Evolutionary conservation across 108 stramenopile species (phyloP).

Genomic region (Conticribra guillardii): DNA sequence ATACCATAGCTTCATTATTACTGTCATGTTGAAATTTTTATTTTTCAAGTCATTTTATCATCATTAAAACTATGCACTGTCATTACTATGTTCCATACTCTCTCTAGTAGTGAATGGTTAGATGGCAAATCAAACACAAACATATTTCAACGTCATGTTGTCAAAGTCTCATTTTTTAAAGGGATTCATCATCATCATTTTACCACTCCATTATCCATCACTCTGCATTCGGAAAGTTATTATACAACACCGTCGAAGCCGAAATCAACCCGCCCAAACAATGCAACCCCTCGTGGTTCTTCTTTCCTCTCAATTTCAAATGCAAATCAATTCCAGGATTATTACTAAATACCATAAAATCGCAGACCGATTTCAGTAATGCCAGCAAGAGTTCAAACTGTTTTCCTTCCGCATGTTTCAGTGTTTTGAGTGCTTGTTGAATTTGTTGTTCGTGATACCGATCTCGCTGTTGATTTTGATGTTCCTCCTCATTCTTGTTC

Average conservation of each 20-base stretch:
- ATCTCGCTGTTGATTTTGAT: too few relatives aligned
- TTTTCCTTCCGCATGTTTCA: conserved; percentile 50
- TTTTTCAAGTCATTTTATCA: too few relatives aligned
- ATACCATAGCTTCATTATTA: too few relatives aligned
- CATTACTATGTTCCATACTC: too few relatives aligned
- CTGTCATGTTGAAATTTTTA: too few relatives aligned
- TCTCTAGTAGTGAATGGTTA: too few relatives aligned
- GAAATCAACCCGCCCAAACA: conserved; percentile 77
- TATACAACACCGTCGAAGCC: conserved; percentile 79
- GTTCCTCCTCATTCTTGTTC: conserved; percentile 19
- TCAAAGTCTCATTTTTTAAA: too few relatives aligned
- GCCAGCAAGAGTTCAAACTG: conserved; percentile 68
- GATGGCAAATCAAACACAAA: too few relatives aligned
- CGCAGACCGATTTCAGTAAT: conserved; percentile 73
- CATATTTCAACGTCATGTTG: too few relatives aligned
- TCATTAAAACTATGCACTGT: too few relatives aligned
- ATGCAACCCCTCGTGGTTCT: conserved; percentile 84
- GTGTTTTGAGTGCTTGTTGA: background rate
- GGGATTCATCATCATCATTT: too few relatives aligned
- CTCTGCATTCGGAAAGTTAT: conserved; percentile 74
- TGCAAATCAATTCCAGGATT: conserved; percentile 82
- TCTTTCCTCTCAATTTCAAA: conserved; percentile 69
- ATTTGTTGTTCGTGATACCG: too few relatives aligned
- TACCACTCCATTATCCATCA: conserved; percentile 10
- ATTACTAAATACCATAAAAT: conserved; percentile 85